Base-by-base conservation (phyloP, 2,329 filamentous ascomycete species). In the Ramularia collo-cygni region DNA sequence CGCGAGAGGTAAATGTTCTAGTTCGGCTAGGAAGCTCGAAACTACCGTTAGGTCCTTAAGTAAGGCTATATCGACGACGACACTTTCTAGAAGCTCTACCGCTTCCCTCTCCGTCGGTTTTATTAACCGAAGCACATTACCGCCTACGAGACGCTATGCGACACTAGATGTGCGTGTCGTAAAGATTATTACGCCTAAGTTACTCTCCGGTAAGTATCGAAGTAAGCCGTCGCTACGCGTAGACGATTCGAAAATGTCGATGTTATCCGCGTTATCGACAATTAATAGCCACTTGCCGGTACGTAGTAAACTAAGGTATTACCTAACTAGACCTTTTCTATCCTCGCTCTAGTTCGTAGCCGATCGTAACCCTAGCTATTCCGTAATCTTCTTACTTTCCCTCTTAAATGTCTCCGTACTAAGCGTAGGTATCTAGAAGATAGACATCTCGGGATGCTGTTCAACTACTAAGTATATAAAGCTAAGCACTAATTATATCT, bases 401-500 rank as follows among this genome's bases (percentile, higher is more conserved):
- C 34, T 46, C 32, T 50, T 44, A 28, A 53, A 52, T 10, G 38
- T 45, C 19, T 52, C 44, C 6, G 16, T 36, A 35, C 50, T 52
- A 24, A 52, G 34, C 7, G 50, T 47, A 21, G 46, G 35, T 17
- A 52, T 33, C 50, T 49, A 53, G 29, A 53, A 50, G 3, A 53
- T 36, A 19, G 42, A 43, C 19, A 24, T 28, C 3, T 44, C 48
- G 46, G n/a, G 40, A 37, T 43, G 28, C 3, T 44, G 44, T 32
- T 58, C 37, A 21, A 48, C 49, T 0, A 40, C 31, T 7, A 1
- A 41, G 35, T 60, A 60, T 8, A 51, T 53, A 39, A 61, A 60
- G 30, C 54, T 44, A 24, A 63, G 45, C 17, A 50, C 58, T 3
- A 61, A 31, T 37, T 59, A 51, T 27, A 58, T 61, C 47, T 63